Evolutionary conservation across 257 asterid genomes (phyloP).

Genomic region (Avicennia marina): DNA sequence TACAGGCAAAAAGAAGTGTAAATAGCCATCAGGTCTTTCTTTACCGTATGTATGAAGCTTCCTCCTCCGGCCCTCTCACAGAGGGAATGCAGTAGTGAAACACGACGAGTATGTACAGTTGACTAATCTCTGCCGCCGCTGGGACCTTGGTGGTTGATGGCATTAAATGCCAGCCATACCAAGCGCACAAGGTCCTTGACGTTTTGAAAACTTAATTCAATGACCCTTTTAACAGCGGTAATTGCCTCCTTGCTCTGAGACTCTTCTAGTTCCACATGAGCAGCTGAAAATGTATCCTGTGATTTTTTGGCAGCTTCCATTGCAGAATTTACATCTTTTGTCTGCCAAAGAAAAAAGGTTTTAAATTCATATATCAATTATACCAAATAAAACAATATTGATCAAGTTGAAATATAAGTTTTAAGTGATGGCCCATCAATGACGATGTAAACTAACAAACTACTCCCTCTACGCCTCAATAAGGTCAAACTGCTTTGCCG

Average conservation of each 20-base stretch:
- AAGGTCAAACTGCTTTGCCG: not conserved
- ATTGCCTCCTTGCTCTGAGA: constrained; percentile 55
- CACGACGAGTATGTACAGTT: constrained; percentile 39
- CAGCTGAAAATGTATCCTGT: constrained; percentile 57
- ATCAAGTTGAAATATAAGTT: not conserved
- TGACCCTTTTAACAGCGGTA: constrained; percentile 51
- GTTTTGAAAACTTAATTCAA: constrained; percentile 80
- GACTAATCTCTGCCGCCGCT: constrained; percentile 41
- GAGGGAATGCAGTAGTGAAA: too few relatives aligned
- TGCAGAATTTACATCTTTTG: constrained; percentile 65
- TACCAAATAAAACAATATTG: not conserved
- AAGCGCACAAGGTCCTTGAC: constrained; percentile 58
- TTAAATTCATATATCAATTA: constrained; percentile 12
- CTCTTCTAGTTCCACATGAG: constrained; percentile 42
- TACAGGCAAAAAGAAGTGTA: constrained; percentile 25
- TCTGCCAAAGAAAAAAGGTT: constrained; percentile 50
- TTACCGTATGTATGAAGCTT: constrained; percentile 21
- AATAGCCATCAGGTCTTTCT: constrained; percentile 34
- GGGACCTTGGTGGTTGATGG: constrained; percentile 52
- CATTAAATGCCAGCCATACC: constrained; percentile 51
- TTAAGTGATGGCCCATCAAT: not conserved
- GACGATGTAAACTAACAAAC: not conserved
- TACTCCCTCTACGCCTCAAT: not conserved
- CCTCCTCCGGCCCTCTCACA: constrained; percentile 24
- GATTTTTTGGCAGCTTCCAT: constrained; percentile 87